Evolutionary conservation across 306 rosid genomes (phyloP).

Genomic region (Aeschynomene evenia): DNA sequence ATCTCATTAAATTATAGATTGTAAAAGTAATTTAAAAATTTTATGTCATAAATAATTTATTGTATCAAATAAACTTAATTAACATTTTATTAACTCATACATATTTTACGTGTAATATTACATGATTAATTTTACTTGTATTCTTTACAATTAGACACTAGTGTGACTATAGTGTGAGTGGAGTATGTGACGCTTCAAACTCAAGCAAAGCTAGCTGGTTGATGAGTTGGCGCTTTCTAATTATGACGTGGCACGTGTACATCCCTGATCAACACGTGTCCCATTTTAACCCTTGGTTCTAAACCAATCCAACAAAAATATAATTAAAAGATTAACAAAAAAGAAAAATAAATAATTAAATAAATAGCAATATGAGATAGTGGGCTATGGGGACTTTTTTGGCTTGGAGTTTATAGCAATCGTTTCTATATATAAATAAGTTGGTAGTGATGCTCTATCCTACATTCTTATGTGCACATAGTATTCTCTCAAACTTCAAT

Average conservation of each 20-base stretch:
- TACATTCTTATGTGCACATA: constrained; percentile 23
- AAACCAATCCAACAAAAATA: not conserved
- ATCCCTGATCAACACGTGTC: constrained; percentile 33
- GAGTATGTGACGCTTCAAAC: constrained; percentile 51
- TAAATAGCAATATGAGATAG: not conserved
- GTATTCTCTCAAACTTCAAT: not conserved
- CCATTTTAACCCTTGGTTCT: not conserved
- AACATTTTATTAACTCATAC: too few relatives aligned
- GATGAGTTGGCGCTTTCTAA: constrained; percentile 65
- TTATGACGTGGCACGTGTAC: constrained; percentile 45
- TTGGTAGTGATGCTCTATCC: constrained; percentile 46
- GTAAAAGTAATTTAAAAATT: too few relatives aligned
- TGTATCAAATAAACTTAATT: too few relatives aligned
- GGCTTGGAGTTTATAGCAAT: constrained; percentile 18
- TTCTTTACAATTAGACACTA: not conserved
- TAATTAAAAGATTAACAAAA: not conserved
- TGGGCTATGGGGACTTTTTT: constrained; percentile 14
- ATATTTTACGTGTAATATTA: not conserved
- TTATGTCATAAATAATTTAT: too few relatives aligned
- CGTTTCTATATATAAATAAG: constrained; percentile 46
- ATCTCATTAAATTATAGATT: too few relatives aligned
- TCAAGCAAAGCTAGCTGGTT: constrained; percentile 46
- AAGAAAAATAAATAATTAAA: not conserved
- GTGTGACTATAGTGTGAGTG: constrained; percentile 15
- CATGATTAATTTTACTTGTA: not conserved